These are phyloP conservation scores for Haplographium delicatum DNA, from an alignment of 495 filamentous ascomycete species.

Conservation along the genomic window DNA sequence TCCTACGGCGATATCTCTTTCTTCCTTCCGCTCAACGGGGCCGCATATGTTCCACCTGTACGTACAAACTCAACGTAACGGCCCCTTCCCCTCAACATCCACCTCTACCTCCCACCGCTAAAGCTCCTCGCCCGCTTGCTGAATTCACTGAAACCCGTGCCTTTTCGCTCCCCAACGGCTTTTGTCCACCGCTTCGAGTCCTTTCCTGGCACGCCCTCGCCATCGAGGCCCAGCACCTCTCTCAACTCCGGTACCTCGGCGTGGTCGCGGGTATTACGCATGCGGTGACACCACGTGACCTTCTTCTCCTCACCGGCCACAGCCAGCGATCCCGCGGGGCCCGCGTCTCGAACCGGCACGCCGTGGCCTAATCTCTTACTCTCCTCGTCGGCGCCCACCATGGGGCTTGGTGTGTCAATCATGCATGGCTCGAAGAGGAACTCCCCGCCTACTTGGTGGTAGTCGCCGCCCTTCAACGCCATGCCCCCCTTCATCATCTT, in stretches of 20 bases:
- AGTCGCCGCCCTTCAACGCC: constrained; percentile 61
- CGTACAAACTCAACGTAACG: no score
- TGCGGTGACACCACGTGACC: constrained; percentile 80
- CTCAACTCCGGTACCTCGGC: constrained; percentile 60
- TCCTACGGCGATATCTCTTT: no score
- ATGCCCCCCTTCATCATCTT: constrained; percentile 46
- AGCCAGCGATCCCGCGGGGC: background rate
- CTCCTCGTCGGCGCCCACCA: background rate
- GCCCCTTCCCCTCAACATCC: no score
- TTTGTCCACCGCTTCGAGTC: constrained; percentile 38
- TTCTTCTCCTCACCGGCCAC: no score
- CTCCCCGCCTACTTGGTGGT: constrained; percentile 74
- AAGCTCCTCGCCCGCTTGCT: no score
- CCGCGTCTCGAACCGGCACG: constrained; percentile 18
- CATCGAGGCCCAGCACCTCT: constrained; percentile 56
- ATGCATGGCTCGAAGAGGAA: constrained; percentile 81
- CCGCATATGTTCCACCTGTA: no score
- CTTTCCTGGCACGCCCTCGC: constrained; percentile 30
- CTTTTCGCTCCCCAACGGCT: constrained; percentile 38
- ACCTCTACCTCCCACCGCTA: no score
- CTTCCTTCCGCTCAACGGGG: no score
- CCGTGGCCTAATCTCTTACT: no score
- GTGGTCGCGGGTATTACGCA: constrained; percentile 76
- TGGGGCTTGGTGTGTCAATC: no score
- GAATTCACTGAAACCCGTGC: no score